Base-by-base conservation (phyloP, 2,329 filamentous ascomycete species). In the Capronia coronata region DNA sequence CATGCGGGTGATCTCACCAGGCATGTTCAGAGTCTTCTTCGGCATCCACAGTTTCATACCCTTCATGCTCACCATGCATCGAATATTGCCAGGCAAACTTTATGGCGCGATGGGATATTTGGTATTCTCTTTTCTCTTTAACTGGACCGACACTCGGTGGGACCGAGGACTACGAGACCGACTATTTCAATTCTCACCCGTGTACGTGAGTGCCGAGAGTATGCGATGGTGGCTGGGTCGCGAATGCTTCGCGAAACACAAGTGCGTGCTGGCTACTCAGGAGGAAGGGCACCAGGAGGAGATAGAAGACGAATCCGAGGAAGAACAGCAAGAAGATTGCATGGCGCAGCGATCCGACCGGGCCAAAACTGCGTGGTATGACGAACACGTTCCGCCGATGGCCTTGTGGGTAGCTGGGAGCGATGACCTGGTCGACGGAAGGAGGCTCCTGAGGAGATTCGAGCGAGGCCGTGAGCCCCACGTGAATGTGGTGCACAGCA, bases 181-280 rank as follows among this genome's bases (percentile, higher is more conserved):
- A 35, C 84, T 94, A 77, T 96, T 97, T 65, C 87, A 93, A 61
- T 96, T 94, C 59, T 82, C 88, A 0, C 91, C 91, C 1, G 87
- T 94, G 0, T 94, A 94, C 61, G 87, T 96, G 43, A 88, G 83
- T 59, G 79, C 87, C 1, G 89, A 96, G 69, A 84, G 82, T 51
- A 95, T 96, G 87, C 77, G 87, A 4, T 97, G 91, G 91, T 96
- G 91, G 91, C 76, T 96, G 0, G 91, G 90, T 0, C 74, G 83
- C 2, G 87, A 93, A 60, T 89, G 89, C 59, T 96, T 94, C 62
- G 84, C 80, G 21, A 81, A 76, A 60, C 87, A 95, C 61, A 87
- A 86, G 64, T 96, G 90, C 63, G 94, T 96, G 44, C 72, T 96
- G 5, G 78, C 86, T 1, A 94, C 89, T 1, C 78, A 79, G 32